Evolutionary conservation across 768 basidiomycete species (phyloP), one percentile per base, ranked within the genome.

Genomic region (Clathrus columnatus): DNA sequence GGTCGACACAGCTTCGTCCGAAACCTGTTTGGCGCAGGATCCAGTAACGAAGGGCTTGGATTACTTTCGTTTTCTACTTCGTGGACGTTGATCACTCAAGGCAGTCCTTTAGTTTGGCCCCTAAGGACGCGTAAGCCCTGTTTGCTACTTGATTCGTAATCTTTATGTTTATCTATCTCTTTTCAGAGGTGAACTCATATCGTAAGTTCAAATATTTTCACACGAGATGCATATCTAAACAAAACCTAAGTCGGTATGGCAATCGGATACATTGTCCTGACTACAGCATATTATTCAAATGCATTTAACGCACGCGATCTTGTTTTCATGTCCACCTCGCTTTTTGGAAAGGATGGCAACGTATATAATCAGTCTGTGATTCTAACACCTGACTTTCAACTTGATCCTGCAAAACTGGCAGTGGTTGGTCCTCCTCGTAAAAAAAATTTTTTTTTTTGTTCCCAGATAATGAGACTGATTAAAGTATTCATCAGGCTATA

Each of bases 31-130:
- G 72, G 72, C 50, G 77, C 72, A 6, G 77, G 77, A 1, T 76
- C 74, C 1, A 73, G 72, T 59, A 79, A 78, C 61, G 77, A 79
- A 62, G 77, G 77, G 11, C 69, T 78, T 14, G 77, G 77, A 4
- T 55, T 79, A 45, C 62, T 77, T 32, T 75, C 73, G 29, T 76
- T 78, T 60, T 66, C 72, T 51, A 71, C 74, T 21, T 73, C 72
- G 44, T 79, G 77, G 77, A 78, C 76, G 5, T 67, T 81, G 20
- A 79, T 81, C 58, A 75, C 74, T 1, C 79, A 81, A 61, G 79
- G 78, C 4, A 73, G 66, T 46, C 79, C 79, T 0, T 66, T 81
- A 5, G 74, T 77, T 7, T 80, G 79, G 78, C 79, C 79, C 5
- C 69, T 79, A 48, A 74, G 76, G 59, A 80, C 79, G 0, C 79